Conservation (phyloP, 2,329 filamentous ascomycete genomes). For the Pyrenophora tritici-repentis region DNA sequence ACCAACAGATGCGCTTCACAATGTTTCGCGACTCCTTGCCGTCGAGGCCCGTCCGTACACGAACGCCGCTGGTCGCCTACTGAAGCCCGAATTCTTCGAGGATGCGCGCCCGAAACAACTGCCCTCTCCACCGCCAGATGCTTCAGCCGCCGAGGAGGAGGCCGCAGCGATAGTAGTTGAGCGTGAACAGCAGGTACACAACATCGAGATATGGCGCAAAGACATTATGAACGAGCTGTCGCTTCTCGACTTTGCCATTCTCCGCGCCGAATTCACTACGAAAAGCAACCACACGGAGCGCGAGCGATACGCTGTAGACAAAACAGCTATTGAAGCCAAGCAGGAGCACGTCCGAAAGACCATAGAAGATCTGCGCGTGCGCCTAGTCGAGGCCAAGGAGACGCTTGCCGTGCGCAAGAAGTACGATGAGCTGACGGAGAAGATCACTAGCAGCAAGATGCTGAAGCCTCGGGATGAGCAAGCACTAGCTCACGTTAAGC, state of each 20-base stretch:
- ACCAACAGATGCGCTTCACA: constrained; percentile 75
- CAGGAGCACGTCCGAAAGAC: constrained; percentile 78
- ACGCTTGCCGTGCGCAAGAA: constrained; percentile 78
- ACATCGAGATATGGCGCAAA: constrained; percentile 73
- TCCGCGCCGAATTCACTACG: constrained; percentile 84
- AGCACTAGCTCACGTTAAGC: constrained; percentile 73
- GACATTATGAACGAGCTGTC: constrained; percentile 88
- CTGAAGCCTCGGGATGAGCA: constrained; percentile 86
- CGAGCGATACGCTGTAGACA: constrained; percentile 79
- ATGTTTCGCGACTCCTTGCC: constrained; percentile 75
- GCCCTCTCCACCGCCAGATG: constrained; percentile 70
- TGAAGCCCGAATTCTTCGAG: constrained; percentile 69
- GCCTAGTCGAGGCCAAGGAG: constrained; percentile 68
- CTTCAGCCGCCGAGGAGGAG: constrained; percentile 52
- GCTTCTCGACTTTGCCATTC: constrained; percentile 82
- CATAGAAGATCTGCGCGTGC: constrained; percentile 72
- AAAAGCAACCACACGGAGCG: constrained; percentile 83
- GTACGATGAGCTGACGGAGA: constrained; percentile 86
- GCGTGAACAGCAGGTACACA: constrained; percentile 57
- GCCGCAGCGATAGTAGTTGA: constrained; percentile 52
- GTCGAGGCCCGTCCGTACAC: constrained; percentile 94
- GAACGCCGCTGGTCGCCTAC: constrained; percentile 80
- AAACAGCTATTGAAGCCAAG: constrained; percentile 75
- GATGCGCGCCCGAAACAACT: constrained; percentile 60
- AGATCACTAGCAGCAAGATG: constrained; percentile 80